Evolutionary conservation across 2,329 filamentous ascomycete genomes (phyloP).

Genomic region (Trichocomaceae sp.): DNA sequence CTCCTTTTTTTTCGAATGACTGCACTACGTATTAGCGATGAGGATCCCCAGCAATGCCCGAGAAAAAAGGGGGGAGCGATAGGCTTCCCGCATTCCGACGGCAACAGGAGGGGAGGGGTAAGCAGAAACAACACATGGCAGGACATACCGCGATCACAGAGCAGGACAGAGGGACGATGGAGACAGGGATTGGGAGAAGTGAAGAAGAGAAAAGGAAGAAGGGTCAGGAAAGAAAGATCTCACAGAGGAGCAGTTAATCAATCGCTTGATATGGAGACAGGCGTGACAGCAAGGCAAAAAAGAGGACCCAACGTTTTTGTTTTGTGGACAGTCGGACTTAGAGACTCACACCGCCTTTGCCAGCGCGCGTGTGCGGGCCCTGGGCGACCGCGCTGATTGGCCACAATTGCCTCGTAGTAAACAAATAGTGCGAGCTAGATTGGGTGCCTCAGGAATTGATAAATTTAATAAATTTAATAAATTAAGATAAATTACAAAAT

Average conservation of each 20-base stretch:
- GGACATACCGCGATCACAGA: neutral
- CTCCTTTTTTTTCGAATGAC: conserved; percentile 14
- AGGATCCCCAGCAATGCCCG: conserved; percentile 8
- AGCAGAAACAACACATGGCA: conserved; percentile 8
- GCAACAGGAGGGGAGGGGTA: conserved; percentile 11
- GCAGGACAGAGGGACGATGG: neutral
- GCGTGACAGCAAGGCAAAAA: conserved; percentile 17
- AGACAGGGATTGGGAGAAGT: conserved; percentile 14
- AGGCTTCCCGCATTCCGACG: conserved; percentile 16
- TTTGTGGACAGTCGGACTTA: conserved; percentile 12
- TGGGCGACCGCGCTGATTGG: conserved; percentile 30
- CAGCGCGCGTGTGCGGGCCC: conserved; percentile 23
- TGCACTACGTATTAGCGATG: conserved; percentile 9
- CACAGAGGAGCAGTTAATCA: neutral
- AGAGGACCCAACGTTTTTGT: conserved; percentile 17
- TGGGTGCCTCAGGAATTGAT: neutral
- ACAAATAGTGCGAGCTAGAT: neutral
- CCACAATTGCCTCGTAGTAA: neutral
- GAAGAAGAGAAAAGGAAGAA: conserved; percentile 30
- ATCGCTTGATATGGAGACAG: neutral
- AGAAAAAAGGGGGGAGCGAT: conserved; percentile 15
- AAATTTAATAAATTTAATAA: too few relatives aligned
- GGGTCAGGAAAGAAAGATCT: conserved; percentile 20
- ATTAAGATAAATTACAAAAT: too few relatives aligned
- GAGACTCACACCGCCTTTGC: conserved; percentile 17